Evolutionary conservation across 148 eudicot genomes (phyloP).

Genomic region (Euryodendron excelsum): DNA sequence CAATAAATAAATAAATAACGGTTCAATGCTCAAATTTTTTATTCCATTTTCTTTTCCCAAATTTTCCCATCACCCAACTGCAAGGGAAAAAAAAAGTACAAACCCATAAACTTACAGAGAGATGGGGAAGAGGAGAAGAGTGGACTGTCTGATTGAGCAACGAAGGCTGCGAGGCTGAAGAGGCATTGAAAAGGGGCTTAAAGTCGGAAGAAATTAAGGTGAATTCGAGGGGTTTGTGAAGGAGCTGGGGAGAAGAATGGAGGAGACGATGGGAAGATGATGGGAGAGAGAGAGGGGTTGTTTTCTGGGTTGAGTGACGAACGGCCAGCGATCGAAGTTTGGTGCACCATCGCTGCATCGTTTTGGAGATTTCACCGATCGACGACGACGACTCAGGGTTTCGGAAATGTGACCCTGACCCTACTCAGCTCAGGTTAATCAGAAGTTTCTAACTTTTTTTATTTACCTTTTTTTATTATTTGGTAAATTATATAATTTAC

Average conservation of each 20-base stretch:
- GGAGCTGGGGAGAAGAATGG: conserved; percentile 31
- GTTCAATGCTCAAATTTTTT: too few species aligned
- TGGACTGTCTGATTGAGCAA: neutral
- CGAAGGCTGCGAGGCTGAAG: conserved; percentile 16
- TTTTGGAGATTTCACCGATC: conserved; percentile 14
- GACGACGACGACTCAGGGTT: neutral
- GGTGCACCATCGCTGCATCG: conserved; percentile 77
- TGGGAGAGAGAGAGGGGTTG: conserved; percentile 26
- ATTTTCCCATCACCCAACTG: neutral
- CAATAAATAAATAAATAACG: too few species aligned
- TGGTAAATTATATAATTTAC: too few species aligned
- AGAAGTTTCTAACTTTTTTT: too few species aligned
- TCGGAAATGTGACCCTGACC: neutral
- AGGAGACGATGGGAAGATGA: conserved; percentile 32
- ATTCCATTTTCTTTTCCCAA: too few species aligned
- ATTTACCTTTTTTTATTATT: too few species aligned
- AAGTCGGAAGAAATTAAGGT: conserved; percentile 34
- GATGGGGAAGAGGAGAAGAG: conserved; percentile 21
- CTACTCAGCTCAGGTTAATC: neutral
- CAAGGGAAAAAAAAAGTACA: neutral
- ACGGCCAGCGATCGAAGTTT: conserved; percentile 60
- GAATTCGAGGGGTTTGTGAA: conserved; percentile 22
- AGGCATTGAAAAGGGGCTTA: conserved; percentile 33
- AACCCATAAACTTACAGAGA: conserved; percentile 41
- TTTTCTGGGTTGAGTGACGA: conserved; percentile 23